Base-by-base conservation (phyloP, 164 flowering plant species). In the Chimonanthus praecox region DNA sequence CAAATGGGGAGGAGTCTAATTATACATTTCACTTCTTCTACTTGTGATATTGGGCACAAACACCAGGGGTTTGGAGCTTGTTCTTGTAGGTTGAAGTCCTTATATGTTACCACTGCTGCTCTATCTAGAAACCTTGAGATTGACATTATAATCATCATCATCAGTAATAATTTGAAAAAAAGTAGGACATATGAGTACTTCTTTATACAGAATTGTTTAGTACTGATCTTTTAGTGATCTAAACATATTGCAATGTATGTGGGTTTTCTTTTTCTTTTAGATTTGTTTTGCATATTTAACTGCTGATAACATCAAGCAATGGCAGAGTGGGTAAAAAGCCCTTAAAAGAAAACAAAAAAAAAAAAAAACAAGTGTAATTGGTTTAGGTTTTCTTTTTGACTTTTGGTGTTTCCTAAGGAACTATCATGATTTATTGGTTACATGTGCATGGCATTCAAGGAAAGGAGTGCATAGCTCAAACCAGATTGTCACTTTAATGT, bases 11-110 rank as follows among this genome's bases (percentile, higher is more conserved):
- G 86, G 44, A 94, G 83, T 76, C 94, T 87, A 61, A 92, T 72
- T 72, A 94, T 88, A 85, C 94, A 92, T 79, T 94, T 92, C 47
- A 94, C 97, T 79, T 94, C 98, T 76, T 94, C 97, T 2, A 92
- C 94, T 82, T 90, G 97, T 10, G 94, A 83, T n/a, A 94, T 70
- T 3, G 97, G 82, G 81, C 97, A 94, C 9, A 94, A 86, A 8
- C 72, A 82, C 97, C 97, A 94, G 7, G 88, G 88, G 76, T 84
- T 20, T 0, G 15, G 1, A 1, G 79, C 82, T 33, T 78, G 71
- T 46, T 82, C 73, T 50, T 80, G 77, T 70, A 74, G 71, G 16
- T 79, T 80, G 2, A 82, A 9, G 74, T 89, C 97, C 71, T 75
- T 80, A 6, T 88, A 72, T 8, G 87, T 80, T 8, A 89, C 74